Evolutionary conservation across 768 basidiomycete genomes (phyloP).

Genomic region (Auriscalpium vulgare): DNA sequence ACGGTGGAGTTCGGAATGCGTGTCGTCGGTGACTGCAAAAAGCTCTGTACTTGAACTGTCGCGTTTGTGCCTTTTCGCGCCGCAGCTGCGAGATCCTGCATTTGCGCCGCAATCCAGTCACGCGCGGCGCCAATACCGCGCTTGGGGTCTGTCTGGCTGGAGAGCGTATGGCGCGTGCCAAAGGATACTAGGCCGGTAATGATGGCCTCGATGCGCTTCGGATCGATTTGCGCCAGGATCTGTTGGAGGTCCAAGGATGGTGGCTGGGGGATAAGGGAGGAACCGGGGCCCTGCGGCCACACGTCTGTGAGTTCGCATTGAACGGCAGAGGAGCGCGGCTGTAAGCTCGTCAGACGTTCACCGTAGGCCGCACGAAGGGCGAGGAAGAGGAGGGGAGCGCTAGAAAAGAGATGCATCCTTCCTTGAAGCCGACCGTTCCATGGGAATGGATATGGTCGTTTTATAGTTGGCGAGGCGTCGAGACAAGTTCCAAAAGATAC

Average conservation of each 20-base stretch:
- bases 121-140: constrained; percentile 49
- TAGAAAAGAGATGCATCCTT: too few relatives aligned
- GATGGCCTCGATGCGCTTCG: constrained; percentile 35
- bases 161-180: constrained; percentile 46
- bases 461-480: too few relatives aligned
- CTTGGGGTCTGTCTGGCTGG: constrained; percentile 42
- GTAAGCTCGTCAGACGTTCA: not conserved
- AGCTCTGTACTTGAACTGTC: constrained; percentile 36
- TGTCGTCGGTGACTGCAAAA: constrained; percentile 31
- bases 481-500: too few relatives aligned
- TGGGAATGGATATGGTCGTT: too few relatives aligned
- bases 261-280: constrained; percentile 31
- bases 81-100: constrained; percentile 34
- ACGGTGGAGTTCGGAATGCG: constrained; percentile 34
- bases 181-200: constrained; percentile 48
- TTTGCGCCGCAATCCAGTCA: constrained; percentile 45
- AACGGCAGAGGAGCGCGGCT: constrained; percentile 4
- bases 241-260: constrained; percentile 35
- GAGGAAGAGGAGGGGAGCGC: too few relatives aligned
- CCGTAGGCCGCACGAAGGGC: not conserved
- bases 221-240: constrained; percentile 41
- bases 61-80: constrained; percentile 28
- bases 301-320: constrained; percentile 19
- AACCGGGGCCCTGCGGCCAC: constrained; percentile 48
- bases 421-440: too few relatives aligned